phyloP scores from a whole-genome alignment of 768 basidiomycete species.

The Tylopilus sp. region DNA sequence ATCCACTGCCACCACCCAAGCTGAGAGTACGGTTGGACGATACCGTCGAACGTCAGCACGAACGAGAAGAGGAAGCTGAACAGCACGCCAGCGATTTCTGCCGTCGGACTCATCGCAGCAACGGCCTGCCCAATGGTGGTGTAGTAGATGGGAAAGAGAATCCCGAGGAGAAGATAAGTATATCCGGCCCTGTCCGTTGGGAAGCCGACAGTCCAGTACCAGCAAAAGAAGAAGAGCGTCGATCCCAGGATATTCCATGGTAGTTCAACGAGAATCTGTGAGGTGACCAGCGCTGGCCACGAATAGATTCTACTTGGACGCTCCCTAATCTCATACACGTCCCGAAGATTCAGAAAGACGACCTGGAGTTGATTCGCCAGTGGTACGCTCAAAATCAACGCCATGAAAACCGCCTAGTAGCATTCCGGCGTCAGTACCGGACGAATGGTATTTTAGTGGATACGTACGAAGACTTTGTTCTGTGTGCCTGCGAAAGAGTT shows the following conservation, averaged over 20 bases:
- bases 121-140: constrained; percentile 60
- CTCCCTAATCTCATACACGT: constrained; percentile 64
- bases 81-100: constrained; percentile 56
- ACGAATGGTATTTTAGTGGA: not conserved
- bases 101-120: constrained; percentile 57
- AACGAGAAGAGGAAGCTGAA: constrained; percentile 61
- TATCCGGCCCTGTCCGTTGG: constrained; percentile 52
- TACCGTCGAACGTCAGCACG: constrained; percentile 65
- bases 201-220: constrained; percentile 72
- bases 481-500: constrained; percentile 56
- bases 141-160: constrained; percentile 59
- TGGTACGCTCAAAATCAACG: constrained; percentile 47
- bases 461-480: constrained; percentile 60
- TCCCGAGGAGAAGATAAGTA: constrained; percentile 50
- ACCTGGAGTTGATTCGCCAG: constrained; percentile 64
- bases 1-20: constrained; percentile 76
- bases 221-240: constrained; percentile 57
- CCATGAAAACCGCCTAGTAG: constrained; percentile 27
- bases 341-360: constrained; percentile 55
- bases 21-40: constrained; percentile 58
- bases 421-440: not conserved
- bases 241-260: constrained; percentile 63
- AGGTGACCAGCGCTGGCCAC: not conserved
- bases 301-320: constrained; percentile 33
- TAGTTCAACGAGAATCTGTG: constrained; percentile 53